phyloP scores from a whole-genome alignment of 352 stramenopile genomes.

The Aphanomyces stellatus region DNA sequence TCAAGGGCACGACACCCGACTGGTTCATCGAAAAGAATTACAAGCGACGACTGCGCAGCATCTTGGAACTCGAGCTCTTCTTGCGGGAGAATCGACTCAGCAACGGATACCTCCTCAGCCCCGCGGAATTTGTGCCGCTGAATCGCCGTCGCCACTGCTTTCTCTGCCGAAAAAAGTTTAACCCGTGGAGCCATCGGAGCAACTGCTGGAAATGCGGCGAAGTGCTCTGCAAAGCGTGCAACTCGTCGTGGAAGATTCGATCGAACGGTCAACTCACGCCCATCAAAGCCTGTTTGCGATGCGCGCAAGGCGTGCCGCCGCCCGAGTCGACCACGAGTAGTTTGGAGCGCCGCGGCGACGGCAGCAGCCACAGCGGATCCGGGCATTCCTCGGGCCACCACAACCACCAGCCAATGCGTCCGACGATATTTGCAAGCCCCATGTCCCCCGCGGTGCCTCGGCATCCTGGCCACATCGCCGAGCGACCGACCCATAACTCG shows the following conservation, averaged over 20 bases:
- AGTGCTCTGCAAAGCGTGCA: not conserved
- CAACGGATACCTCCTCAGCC: not conserved
- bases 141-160: not conserved
- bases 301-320: not conserved
- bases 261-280: not conserved
- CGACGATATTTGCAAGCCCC: no score
- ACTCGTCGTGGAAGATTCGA: not conserved
- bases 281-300: not conserved
- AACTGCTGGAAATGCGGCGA: not conserved
- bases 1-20: not conserved
- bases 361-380: no score
- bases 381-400: no score
- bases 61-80: not conserved
- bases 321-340: not conserved
- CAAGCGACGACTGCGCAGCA: not conserved
- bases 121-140: not conserved
- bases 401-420: no score
- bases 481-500: no score
- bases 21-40: not conserved
- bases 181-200: not conserved
- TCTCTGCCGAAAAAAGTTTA: not conserved
- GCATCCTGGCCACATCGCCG: no score
- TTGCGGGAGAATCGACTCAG: not conserved
- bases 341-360: not conserved
- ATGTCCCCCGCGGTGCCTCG: no score